Evolutionary conservation across 1,284 basidiomycete species (phyloP).

Genomic region (Papiliotrema laurentii): DNA sequence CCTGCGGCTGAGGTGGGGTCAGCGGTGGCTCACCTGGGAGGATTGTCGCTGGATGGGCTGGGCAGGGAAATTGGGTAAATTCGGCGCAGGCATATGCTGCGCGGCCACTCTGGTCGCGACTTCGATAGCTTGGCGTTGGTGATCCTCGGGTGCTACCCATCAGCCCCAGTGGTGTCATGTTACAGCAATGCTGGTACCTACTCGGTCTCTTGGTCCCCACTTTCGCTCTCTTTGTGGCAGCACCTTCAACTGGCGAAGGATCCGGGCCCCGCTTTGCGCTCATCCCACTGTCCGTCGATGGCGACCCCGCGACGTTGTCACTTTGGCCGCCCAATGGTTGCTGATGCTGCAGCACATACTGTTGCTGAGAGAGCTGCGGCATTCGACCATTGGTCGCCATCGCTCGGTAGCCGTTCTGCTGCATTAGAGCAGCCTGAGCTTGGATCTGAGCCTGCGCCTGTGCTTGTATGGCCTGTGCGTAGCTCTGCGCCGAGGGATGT

Average conservation of each 20-base stretch:
- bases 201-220: background rate
- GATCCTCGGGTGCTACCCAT: constrained; percentile 21
- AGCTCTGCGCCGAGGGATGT: background rate
- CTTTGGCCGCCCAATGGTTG: background rate
- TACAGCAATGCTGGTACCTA: background rate
- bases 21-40: constrained; percentile 10
- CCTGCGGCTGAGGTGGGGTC: no score
- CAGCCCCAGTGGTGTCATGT: background rate
- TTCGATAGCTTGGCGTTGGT: constrained; percentile 23
- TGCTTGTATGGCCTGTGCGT: background rate
- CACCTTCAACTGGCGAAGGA: constrained; percentile 8
- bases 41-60: constrained; percentile 6
- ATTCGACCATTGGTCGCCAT: no score
- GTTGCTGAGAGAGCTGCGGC: background rate
- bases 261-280: constrained; percentile 15
- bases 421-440: background rate
- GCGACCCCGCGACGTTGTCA: constrained; percentile 5
- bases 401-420: no score
- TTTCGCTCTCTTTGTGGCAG: constrained; percentile 14
- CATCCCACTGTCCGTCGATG: constrained; percentile 4
- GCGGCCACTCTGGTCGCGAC: constrained; percentile 12
- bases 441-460: constrained; percentile 5
- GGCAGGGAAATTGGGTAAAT: constrained; percentile 1
- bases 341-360: background rate
- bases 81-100: constrained; percentile 5